Base-by-base conservation (phyloP, 169 alveolate species). In the Eimeria sp. region DNA sequence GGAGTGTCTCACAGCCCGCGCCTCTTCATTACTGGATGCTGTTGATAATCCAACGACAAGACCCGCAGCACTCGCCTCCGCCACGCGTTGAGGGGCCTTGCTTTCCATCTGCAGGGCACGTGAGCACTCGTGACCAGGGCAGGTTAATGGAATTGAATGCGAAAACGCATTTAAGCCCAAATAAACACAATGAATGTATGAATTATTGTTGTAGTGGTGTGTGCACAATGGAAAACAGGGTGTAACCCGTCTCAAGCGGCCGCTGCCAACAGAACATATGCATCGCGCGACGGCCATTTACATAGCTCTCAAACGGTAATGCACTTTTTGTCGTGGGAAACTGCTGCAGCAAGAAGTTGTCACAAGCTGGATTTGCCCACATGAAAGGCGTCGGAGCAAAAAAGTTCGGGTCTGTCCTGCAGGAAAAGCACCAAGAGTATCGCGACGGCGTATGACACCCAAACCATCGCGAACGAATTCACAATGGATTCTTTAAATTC, bases 61-160 rank as follows among this genome's bases (percentile, higher is more conserved):
- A 20, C 68, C 82, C 1, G 62, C 54, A 40, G 71, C 37, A 16
- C 30, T 66, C 52, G 94, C 78, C 94, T 62, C 64, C 83, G 82
- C 64, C 14, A 62, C 56, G 54, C 71, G 52, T 64, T 66, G 40
- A 30, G 94, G n/a, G 23, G 68, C 71, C 66, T 43, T 46, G 56
- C 40, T 66, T 37, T 58, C 82, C 94, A 66, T 87, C 94, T 87
- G 94, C 80, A 66, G 20, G 82, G 94, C 64, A 87, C 94, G 94
- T 14, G 68, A 46, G 94, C 94, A 87, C 33, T 56, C 90, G 54
- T 33, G 90, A 56, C 74, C 76, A 58, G 52, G 40, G 90, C 18
- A 83, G 27, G 58, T 37, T 58, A 40, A 64, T 83, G 60, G 49
- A 33, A 30, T 30, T n/a, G 30, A 23, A n/a, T 8, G n/a, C 33